These are phyloP conservation scores for Candida silvatica DNA, from an alignment of 805 yeast species.

Conservation along the genomic window DNA sequence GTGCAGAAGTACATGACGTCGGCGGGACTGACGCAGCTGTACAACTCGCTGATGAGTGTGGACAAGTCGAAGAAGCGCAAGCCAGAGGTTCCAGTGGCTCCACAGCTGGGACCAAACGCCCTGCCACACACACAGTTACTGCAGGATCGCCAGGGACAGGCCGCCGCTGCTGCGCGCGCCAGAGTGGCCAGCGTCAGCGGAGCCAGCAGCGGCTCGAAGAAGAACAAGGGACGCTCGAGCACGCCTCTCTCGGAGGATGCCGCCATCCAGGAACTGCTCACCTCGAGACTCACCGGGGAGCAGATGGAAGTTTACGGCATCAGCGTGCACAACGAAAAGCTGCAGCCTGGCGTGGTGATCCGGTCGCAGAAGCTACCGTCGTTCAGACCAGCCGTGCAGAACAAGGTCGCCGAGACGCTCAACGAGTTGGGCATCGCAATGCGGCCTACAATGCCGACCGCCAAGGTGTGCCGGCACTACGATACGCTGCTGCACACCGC, in stretches of 20 bases:
- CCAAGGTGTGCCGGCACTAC: slow-evolving; percentile 64
- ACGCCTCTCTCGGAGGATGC: slow-evolving; percentile 4
- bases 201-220: neutral
- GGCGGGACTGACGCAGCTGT: slow-evolving; percentile 82
- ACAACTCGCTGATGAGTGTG: slow-evolving; percentile 62
- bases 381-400: slow-evolving; percentile 68
- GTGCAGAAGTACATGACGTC: slow-evolving; percentile 73
- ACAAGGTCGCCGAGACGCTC: slow-evolving; percentile 49
- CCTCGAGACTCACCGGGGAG: slow-evolving; percentile 54
- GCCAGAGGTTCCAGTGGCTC: slow-evolving; percentile 46
- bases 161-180: slow-evolving; percentile 22
- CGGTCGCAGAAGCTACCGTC: slow-evolving; percentile 74
- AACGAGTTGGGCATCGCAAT: slow-evolving; percentile 75
- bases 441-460: slow-evolving; percentile 84
- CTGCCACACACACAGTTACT: slow-evolving; percentile 34
- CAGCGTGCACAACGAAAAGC: slow-evolving; percentile 63
- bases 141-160: slow-evolving; percentile 11
- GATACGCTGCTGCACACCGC: slow-evolving; percentile 68
- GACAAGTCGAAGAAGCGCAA: slow-evolving; percentile 56
- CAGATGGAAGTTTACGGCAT: slow-evolving; percentile 86
- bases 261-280: slow-evolving; percentile 28
- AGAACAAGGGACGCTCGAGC: neutral
- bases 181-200: neutral
- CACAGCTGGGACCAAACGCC: slow-evolving; percentile 48
- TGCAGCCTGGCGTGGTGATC: slow-evolving; percentile 73